A percentile compares a stretch with the other conserved stretches of the same genome.
phyloP scores from a whole-genome alignment of 352 stramenopile genomes.

The Globisporangium irregulare region DNA sequence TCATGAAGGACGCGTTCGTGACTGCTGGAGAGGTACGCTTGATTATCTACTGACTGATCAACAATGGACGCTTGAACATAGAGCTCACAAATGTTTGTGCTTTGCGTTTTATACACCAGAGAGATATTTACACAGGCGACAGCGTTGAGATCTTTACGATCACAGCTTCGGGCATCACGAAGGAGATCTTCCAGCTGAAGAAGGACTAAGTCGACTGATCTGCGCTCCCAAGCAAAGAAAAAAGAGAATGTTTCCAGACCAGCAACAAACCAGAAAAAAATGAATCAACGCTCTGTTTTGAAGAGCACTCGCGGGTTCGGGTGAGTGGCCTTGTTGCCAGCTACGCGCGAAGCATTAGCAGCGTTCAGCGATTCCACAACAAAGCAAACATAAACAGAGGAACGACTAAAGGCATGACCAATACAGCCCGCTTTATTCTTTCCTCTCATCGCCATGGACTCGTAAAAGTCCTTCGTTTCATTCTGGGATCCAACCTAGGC shows the following conservation, averaged over 20 bases:
- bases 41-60: not conserved
- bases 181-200: constrained; percentile 93
- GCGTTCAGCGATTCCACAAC: not conserved
- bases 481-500: not conserved
- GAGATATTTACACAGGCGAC: constrained; percentile 99
- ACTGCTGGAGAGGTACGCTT: constrained; percentile 91
- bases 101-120: constrained; percentile 30
- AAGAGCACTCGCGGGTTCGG: no score
- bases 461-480: no score
- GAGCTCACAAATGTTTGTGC: constrained; percentile 5
- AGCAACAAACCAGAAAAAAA: not conserved
- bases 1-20: constrained; percentile 99
- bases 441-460: not conserved
- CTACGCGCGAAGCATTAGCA: not conserved
- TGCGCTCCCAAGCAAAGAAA: not conserved
- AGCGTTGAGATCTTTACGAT: constrained; percentile 97
- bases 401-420: constrained; percentile 1
- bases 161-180: constrained; percentile 89
- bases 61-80: not conserved
- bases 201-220: constrained; percentile 79
- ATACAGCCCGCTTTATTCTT: not conserved
- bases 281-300: not conserved
- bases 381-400: not conserved
- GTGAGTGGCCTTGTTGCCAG: no score
- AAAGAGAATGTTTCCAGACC: not conserved